Evolutionary conservation across 495 filamentous ascomycete species (phyloP).

Genomic region (Bacidia gigantensis): DNA sequence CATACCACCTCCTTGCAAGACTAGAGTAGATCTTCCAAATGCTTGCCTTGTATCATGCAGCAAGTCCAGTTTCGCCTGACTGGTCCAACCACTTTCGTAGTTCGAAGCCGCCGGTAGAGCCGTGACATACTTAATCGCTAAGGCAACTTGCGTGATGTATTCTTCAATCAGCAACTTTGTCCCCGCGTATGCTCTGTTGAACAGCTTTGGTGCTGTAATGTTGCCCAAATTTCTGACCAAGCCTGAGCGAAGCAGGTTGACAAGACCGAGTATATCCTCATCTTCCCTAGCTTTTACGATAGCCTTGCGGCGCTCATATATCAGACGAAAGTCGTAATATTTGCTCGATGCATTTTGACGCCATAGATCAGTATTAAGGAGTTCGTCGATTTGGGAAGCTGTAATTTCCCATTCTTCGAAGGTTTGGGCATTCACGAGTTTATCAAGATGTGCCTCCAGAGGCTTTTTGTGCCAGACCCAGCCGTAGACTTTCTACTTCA

Average conservation of each 20-base stretch:
- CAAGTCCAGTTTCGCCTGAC: slow-evolving; percentile 75
- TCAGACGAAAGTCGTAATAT: slow-evolving; percentile 82
- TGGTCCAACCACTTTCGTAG: slow-evolving; percentile 48
- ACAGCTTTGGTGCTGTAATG: slow-evolving; percentile 72
- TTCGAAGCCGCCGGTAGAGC: slow-evolving; percentile 48
- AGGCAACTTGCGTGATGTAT: slow-evolving; percentile 72
- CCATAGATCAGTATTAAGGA: slow-evolving; percentile 72
- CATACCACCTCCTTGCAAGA: slow-evolving; percentile 81
- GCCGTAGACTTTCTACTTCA: slow-evolving; percentile 35
- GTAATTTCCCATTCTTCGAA: slow-evolving; percentile 79
- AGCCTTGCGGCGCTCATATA: slow-evolving; percentile 58
- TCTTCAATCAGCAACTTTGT: slow-evolving; percentile 86
- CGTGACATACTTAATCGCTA: slow-evolving; percentile 65
- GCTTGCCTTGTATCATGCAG: slow-evolving; percentile 83
- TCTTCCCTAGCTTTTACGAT: slow-evolving; percentile 62
- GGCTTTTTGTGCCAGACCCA: slow-evolving; percentile 43
- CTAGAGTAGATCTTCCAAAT: slow-evolving; percentile 74
- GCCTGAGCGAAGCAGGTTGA: slow-evolving; percentile 70
- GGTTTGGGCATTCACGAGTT: slow-evolving; percentile 45
- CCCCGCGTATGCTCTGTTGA: slow-evolving; percentile 72
- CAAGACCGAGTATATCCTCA: slow-evolving; percentile 59
- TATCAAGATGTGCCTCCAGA: slow-evolving; percentile 39
- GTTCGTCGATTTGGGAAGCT: slow-evolving; percentile 64
- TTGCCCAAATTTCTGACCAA: slow-evolving; percentile 85
- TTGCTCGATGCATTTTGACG: slow-evolving; percentile 68